Evolutionary conservation across 306 rosid species (phyloP).

Genomic region (Malus sylvestris): DNA sequence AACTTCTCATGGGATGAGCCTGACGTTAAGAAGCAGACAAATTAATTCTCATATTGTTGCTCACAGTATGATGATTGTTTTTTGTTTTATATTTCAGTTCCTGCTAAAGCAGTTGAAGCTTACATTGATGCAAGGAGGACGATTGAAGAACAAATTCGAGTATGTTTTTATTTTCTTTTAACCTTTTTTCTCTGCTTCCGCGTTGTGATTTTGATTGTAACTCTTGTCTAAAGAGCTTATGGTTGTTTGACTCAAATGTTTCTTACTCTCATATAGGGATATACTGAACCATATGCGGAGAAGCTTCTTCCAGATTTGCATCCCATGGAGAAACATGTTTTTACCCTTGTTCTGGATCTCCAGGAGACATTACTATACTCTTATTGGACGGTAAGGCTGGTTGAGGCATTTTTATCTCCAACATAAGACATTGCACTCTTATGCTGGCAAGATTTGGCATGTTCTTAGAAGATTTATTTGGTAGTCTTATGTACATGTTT

Average conservation of each 20-base stretch:
- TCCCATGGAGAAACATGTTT: constrained; percentile 73
- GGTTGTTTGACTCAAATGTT: constrained; percentile 13
- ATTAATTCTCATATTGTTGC: not conserved
- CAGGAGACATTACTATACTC: constrained; percentile 88
- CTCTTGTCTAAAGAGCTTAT: not conserved
- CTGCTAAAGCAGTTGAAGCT: constrained; percentile 67
- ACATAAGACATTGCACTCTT: not conserved
- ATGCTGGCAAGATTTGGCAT: not conserved
- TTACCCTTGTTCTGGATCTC: constrained; percentile 94
- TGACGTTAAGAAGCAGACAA: not conserved
- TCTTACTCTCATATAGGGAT: constrained; percentile 45
- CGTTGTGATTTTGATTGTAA: not conserved
- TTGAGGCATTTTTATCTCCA: not conserved
- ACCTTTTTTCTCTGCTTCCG: constrained; percentile 5
- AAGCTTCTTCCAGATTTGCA: constrained; percentile 97
- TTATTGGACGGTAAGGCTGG: constrained; percentile 63
- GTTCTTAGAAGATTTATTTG: not conserved
- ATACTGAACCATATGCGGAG: constrained; percentile 80
- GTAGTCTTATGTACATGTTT: not conserved
- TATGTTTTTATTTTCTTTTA: constrained; percentile 5
- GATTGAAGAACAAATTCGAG: constrained; percentile 76
- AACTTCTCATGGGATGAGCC: not conserved
- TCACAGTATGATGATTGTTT: constrained; percentile 13
- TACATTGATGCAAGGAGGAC: constrained; percentile 79
- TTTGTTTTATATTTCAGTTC: constrained; percentile 46